Evolutionary conservation across 208 protist species (phyloP), one percentile per base, ranked within the genome.

Genomic region (Leishmania turanica): DNA sequence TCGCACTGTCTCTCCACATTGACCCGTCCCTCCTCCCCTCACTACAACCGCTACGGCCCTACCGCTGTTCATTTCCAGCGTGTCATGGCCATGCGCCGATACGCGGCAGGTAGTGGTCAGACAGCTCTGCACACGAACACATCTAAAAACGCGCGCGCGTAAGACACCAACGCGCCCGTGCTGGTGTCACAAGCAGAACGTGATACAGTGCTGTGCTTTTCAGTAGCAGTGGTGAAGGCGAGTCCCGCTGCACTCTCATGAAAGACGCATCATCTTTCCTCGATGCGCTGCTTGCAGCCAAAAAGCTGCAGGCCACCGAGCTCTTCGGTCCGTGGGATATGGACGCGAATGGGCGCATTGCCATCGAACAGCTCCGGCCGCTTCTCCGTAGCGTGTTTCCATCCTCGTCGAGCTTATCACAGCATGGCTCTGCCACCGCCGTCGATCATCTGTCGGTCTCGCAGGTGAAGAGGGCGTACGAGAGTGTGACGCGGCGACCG

Each of bases 301-400:
- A 96, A 81, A 92, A 90, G 42, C 89, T 91, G 56, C 87, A 96
- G 82, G 89, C 90, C 3, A 89, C 85, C 17, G 65, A 91, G 68
- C 80, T 96, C 5, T 96, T 94, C 62, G 83, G 85, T 62, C 75
- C 82, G 54, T 93, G 89, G 91, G 92, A 96, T 51, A 75, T 77
- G 2, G 82, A 93, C 17, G 88, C 84, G 13, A 69, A 71, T 34
- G 92, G 92, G 8, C 83, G 86, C 51, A 89, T 96, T 24, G 80
- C 70, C 40, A 82, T 83, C 49, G 49, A 70, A 3, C 89, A 91
- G 15, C 69, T 96, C 15, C 53, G 78, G 0, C 82, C 92, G 13
- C 87, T 96, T 24, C 81, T 96, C 4, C 69, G 84, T 15, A 86
- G 91, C 27, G 75, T 96, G 21, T 94, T 96, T 68, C 86, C 90